Base-by-base conservation (phyloP, 1,139 yeast genomes). In the Scheffersomyces lignicola region DNA sequence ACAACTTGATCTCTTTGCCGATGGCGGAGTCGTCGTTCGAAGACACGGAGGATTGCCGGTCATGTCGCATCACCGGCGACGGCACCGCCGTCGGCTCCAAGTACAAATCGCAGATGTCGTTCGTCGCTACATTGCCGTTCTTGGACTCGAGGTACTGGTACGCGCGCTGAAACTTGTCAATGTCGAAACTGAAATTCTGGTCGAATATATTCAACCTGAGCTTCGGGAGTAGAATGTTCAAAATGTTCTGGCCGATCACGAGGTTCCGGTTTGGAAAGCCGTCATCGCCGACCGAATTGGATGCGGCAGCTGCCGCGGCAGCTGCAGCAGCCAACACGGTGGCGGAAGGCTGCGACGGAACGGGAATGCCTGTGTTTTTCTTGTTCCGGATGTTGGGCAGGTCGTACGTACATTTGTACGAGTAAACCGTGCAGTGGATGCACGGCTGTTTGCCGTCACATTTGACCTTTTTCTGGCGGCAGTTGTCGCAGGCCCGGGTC, bases 391-490 rank as follows among this genome's bases (percentile, higher is more conserved):
- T 73, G 24, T 84, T 77, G n/a, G 92, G 92, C 51, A 82, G 84
- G 50, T 81, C 82, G 51, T 83, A 79, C 14, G 79, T 70, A 56
- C 92, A 84, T 40, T 73, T 62, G 57, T 83, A 86, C 7, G 88
- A 80, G 58, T 88, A 89, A 2, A 88, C 96, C 0, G 96, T 85
- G 54, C 96, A 87, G 55, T 85, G 94, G 32, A 83, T 81, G 60
- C 96, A 88, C 1, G 95, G 95, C 48, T 80, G 81, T 52, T 80
- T 78, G 11, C 96, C 96, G 45, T 87, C 94, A 60, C 96, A 88
- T 52, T 84, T 84, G 48, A 87, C 90, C 58, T 88, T 88, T 56
- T 85, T 82, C 56, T 78, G 72, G 50, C 83, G 62, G 58, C 94
- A 88, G 40, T 80, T 80, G 50, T 84, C 92, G 57, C 96, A 88